Base-by-base conservation (phyloP, 2,329 filamentous ascomycete species). In the Neurospora crassa region DNA sequence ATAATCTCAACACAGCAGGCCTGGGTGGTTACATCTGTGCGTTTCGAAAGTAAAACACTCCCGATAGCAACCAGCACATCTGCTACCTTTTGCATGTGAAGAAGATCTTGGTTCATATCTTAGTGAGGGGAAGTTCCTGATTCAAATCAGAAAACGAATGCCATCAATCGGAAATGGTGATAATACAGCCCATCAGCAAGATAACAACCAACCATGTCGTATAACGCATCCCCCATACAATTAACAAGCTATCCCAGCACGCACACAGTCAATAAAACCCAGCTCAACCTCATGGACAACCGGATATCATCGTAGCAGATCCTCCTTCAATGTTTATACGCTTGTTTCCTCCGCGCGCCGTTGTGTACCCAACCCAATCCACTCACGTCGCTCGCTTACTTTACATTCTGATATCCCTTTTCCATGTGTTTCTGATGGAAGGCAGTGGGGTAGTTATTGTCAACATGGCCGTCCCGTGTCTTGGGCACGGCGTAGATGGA, bases 401-500 rank as follows among this genome's bases (percentile, higher is more conserved):
- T 74, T 74, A 72, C 73, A 77, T 84, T 84, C 72, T 77, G 77
- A 74, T 81, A 81, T 63, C 81, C 81, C 78, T 85, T 84, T 81
- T 89, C 86, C 20, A 81, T 83, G 74, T 87, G 84, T 76, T 86
- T 89, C 73, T 88, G 86, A 78, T 89, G 86, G 79, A 89, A 91
- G 74, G 87, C 86, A 75, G 86, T 82, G 74, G 85, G 84, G 70
- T 86, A 86, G 78, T 88, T 89, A 72, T 82, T 84, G 76, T 88
- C 86, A 69, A 91, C 82, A 77, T 90, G 88, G 20, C 88, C 89
- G 78, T 91, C 90, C 72, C 89, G 86, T 34, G 87, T 90, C 76
- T 83, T 83, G 2, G 88, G 89, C 10, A 90, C 91, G 67, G 88
- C 87, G 78, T 89, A 90, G 79, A 91, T 90, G 77, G 87, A 90